Evolutionary conservation across 2,329 filamentous ascomycete genomes (phyloP).

Genomic region (Epichloe gansuensis): DNA sequence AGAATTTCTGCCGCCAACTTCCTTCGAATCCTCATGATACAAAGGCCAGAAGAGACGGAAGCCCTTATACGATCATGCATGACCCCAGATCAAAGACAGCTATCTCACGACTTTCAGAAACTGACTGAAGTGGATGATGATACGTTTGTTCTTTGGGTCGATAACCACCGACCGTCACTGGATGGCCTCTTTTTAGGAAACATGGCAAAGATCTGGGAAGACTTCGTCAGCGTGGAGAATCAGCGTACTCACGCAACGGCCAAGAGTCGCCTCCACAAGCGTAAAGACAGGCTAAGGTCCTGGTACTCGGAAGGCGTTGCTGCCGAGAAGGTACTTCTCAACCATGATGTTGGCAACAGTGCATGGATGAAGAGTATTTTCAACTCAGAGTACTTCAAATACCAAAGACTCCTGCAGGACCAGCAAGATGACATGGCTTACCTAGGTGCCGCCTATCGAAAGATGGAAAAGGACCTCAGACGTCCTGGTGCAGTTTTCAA

Average conservation of each 20-base stretch:
- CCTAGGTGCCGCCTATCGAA: constrained; percentile 60
- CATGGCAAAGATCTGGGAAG: constrained; percentile 74
- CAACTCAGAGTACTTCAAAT: constrained; percentile 79
- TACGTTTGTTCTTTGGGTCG: constrained; percentile 78
- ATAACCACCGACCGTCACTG: constrained; percentile 64
- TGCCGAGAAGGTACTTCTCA: constrained; percentile 58
- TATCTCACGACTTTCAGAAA: constrained; percentile 68
- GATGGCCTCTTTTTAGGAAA: constrained; percentile 72
- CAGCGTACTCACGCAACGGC: constrained; percentile 64
- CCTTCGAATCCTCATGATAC: constrained; percentile 84
- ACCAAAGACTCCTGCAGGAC: constrained; percentile 80
- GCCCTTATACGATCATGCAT: constrained; percentile 61
- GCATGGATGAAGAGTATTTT: constrained; percentile 96
- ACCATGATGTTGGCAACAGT: constrained; percentile 76
- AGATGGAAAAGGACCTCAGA: constrained; percentile 64
- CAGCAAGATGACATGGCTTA: constrained; percentile 82
- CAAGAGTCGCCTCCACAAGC: constrained; percentile 54
- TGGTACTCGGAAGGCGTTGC: constrained; percentile 62
- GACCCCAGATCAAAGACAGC: constrained; percentile 53
- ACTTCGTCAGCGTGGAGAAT: constrained; percentile 76
- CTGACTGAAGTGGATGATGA: constrained; percentile 82
- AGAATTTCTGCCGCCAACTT: constrained; percentile 69
- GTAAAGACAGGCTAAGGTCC: constrained; percentile 67
- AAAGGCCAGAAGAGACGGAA: constrained; percentile 75
- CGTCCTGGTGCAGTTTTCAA: constrained; percentile 74